phyloP scores from a whole-genome alignment of 169 alveolate species.

The Plasmodium cynomolgi region DNA sequence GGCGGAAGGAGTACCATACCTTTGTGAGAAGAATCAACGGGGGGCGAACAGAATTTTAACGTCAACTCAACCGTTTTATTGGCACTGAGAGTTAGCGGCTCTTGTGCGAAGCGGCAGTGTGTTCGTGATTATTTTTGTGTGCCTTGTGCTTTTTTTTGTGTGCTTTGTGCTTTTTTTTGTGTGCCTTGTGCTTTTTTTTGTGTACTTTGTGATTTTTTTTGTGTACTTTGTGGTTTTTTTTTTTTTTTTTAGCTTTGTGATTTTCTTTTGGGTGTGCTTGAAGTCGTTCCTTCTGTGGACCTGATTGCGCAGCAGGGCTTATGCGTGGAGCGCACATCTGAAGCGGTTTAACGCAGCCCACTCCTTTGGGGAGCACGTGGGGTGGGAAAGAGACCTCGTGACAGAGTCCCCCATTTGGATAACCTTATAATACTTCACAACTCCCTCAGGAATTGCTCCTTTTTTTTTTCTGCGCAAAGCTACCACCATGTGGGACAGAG shows the following conservation, averaged over 20 bases:
- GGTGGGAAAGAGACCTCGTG: neutral
- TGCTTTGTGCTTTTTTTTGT: neutral
- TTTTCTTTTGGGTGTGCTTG: neutral
- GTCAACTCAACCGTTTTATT: neutral
- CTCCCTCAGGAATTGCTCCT: neutral
- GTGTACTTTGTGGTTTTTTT: neutral
- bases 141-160: too few relatives aligned
- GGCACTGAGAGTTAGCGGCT: neutral
- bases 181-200: neutral
- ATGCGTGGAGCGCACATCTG: neutral
- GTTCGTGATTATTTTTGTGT: too few relatives aligned
- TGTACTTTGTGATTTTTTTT: neutral
- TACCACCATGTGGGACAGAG: neutral
- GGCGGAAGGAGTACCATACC: neutral
- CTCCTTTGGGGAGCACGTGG: neutral
- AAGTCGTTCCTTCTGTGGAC: neutral
- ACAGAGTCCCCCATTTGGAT: neutral
- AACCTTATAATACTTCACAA: neutral
- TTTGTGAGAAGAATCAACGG: neutral
- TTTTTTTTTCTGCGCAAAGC: neutral
- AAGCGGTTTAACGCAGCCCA: neutral
- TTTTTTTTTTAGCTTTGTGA: neutral
- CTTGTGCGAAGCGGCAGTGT: neutral
- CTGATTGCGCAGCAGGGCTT: neutral
- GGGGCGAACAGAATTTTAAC: neutral